These are phyloP conservation scores for Vigna nakashimae DNA, from an alignment of 306 rosid species.

Conservation along the genomic window DNA sequence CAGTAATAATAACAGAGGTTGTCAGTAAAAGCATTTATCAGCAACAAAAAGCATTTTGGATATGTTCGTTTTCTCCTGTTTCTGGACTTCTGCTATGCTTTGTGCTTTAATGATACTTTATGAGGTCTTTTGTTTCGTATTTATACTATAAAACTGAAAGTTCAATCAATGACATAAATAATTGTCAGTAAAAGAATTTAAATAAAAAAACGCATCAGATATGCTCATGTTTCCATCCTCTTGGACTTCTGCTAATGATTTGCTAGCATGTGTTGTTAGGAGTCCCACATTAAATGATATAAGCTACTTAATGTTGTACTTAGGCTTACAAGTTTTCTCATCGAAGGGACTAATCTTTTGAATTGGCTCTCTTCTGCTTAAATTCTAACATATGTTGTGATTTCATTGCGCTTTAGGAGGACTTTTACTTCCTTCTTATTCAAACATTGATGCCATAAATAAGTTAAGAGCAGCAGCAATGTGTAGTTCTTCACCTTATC, in stretches of 20 bases:
- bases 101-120: neutral
- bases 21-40: neutral
- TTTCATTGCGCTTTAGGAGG: too few relatives aligned
- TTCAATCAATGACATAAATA: neutral
- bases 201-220: neutral
- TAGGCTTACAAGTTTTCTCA: too few relatives aligned
- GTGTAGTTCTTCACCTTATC: too few relatives aligned
- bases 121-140: neutral
- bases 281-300: too few relatives aligned
- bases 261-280: neutral
- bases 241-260: neutral
- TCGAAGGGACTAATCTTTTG: too few relatives aligned
- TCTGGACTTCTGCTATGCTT: neutral
- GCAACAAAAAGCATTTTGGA: neutral
- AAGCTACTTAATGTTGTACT: too few relatives aligned
- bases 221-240: neutral
- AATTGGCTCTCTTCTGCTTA: too few relatives aligned
- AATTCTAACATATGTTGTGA: too few relatives aligned
- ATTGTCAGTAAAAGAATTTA: neutral
- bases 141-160: neutral
- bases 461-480: too few relatives aligned
- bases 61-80: neutral
- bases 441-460: too few relatives aligned
- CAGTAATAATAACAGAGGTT: neutral
- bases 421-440: too few relatives aligned